Base-by-base conservation (phyloP, 768 basidiomycete genomes). In the Daedaleopsis nitida region DNA sequence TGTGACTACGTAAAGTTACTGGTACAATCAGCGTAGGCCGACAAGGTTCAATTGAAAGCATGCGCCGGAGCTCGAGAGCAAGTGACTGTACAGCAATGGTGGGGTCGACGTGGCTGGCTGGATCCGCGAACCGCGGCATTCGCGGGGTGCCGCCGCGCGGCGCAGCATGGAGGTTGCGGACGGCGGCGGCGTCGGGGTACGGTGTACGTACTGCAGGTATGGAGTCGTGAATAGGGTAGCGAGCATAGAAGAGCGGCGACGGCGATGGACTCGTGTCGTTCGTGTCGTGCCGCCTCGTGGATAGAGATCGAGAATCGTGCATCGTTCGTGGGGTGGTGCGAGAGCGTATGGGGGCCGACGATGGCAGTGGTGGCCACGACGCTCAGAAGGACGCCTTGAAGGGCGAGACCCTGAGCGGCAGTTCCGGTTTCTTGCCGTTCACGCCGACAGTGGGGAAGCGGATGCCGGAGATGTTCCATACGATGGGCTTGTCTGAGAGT, bases 401-500 rank as follows among this genome's bases (percentile, higher is more conserved):
- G 13, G 17, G 48, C 7, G 63, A 57, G 35, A 69, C 70, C 43
- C 61, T 71, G 47, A 73, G 50, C 1, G 73, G 72, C 60, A 72
- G 54, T 39, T 66, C 60, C 2, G 73, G 65, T 50, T 48, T 67
- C 52, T 21, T 55, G 51, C 59, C 59, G 14, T 61, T 54, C 17
- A 45, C 47, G 23, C 67, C 65, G 5, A 66, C 60, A 11, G 71
- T 69, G 11, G 73, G 74, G 57, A 68, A 72, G 21, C 66, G 63
- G 45, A 73, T 68, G n/a, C 59, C 63, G 21, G 66, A 69, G 51
- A 70, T 66, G 50, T 74, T 71, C 71, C 72, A 75, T 1, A 64
- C 58, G 45, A 75, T 66, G 24, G 68, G 68, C 38, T 66, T 65
- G 32, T 66, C 64, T 4, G 70, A 37, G 9, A 66, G 64, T 17